Conservation (phyloP, 169 alveolate genomes). For the Pseudocohnilembus persalinus region DNA sequence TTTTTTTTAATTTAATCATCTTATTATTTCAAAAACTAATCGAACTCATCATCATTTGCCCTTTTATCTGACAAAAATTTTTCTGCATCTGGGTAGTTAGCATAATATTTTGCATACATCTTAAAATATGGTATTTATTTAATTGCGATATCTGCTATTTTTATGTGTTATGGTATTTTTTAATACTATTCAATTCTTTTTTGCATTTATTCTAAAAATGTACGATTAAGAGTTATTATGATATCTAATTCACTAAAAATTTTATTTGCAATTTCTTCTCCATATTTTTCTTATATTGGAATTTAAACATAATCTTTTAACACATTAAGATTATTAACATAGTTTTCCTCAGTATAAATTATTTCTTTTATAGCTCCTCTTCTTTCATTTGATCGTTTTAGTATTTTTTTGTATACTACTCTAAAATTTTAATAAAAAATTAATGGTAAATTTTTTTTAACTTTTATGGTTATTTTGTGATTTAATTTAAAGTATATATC, state of each 20-base stretch:
- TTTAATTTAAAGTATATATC: too few relatives aligned
- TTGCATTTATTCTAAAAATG: slow-evolving; percentile 23
- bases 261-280: slow-evolving; percentile 7
- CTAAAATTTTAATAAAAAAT: too few relatives aligned
- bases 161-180: background rate
- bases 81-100: slow-evolving; percentile 19
- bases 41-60: slow-evolving; percentile 14
- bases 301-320: too few relatives aligned
- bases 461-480: too few relatives aligned
- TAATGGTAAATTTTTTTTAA: too few relatives aligned
- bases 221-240: slow-evolving; percentile 6
- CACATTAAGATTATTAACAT: background rate
- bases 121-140: slow-evolving; percentile 13
- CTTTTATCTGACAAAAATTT: slow-evolving; percentile 3
- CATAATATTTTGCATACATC: slow-evolving; percentile 22
- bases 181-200: slow-evolving; percentile 10
- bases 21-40: slow-evolving; percentile 7
- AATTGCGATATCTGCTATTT: background rate
- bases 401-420: too few relatives aligned
- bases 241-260: slow-evolving; percentile 27
- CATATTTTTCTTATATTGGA: background rate
- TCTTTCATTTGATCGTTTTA: background rate
- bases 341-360: background rate
- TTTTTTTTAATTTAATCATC: slow-evolving; percentile 3
- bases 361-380: background rate